phyloP scores from a whole-genome alignment of 2,329 filamentous ascomycete genomes.

The Daldinia eschscholtzii region DNA sequence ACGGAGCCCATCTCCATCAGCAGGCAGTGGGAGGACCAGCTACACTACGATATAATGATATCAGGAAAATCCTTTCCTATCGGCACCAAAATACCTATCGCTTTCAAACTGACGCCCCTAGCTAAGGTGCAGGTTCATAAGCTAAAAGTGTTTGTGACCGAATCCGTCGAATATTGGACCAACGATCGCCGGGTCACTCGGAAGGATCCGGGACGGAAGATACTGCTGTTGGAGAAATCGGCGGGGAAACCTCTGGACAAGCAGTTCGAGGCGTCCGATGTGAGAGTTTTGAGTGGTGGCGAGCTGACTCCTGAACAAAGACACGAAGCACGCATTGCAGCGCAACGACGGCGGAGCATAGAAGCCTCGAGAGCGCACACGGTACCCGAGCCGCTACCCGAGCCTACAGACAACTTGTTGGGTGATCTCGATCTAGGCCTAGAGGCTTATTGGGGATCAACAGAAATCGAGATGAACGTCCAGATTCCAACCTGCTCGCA shows the following conservation, averaged over 20 bases:
- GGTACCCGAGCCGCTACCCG: conserved; percentile 60
- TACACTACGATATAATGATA: conserved; percentile 96
- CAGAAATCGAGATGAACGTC: conserved; percentile 94
- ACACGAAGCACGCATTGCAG: conserved; percentile 61
- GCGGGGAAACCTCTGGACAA: conserved; percentile 82
- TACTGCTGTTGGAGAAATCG: conserved; percentile 88
- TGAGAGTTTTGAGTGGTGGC: conserved; percentile 83
- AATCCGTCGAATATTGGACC: conserved; percentile 92
- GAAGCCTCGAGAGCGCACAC: conserved; percentile 62
- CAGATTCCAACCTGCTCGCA: conserved; percentile 90
- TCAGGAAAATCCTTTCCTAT: conserved; percentile 95
- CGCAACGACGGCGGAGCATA: conserved; percentile 65
- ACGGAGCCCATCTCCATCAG: conserved; percentile 95
- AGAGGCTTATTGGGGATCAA: conserved; percentile 84
- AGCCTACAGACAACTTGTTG: conserved; percentile 76
- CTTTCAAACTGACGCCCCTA: conserved; percentile 91
- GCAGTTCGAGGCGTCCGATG: conserved; percentile 79
- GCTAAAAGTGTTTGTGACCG: conserved; percentile 90
- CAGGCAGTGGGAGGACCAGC: conserved; percentile 92
- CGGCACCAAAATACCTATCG: conserved; percentile 88
- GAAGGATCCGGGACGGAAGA: conserved; percentile 85
- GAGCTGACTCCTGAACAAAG: conserved; percentile 71
- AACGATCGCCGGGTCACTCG: conserved; percentile 86
- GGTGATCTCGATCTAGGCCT: conserved; percentile 79
- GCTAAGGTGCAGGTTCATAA: conserved; percentile 95